Evolutionary conservation across 768 basidiomycete species (phyloP).

Genomic region (Phaeotremella skinneri): DNA sequence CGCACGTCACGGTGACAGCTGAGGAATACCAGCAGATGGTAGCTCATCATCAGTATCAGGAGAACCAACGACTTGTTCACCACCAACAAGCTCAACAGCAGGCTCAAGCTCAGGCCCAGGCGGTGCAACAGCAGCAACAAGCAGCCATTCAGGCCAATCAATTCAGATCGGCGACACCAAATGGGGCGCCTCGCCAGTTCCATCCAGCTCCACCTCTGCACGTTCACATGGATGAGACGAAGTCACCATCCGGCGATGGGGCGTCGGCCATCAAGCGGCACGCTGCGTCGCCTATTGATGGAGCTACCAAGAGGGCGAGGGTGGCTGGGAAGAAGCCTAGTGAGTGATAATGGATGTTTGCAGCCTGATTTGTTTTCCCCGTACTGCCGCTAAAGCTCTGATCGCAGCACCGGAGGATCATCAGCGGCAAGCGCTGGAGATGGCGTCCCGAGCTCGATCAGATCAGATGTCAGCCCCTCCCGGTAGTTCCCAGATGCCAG

Average conservation of each 20-base stretch:
- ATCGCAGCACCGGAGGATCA: slow-evolving; percentile 27
- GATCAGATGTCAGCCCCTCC: neutral
- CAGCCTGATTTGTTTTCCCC: neutral
- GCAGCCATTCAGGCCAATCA: neutral
- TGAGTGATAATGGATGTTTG: slow-evolving; percentile 10
- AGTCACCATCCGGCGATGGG: slow-evolving; percentile 2
- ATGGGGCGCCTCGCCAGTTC: neutral
- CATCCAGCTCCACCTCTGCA: neutral
- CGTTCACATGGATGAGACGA: neutral
- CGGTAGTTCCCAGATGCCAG: neutral
- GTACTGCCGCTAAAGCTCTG: neutral
- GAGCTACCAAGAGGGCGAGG: slow-evolving; percentile 13
- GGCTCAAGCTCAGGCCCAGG: neutral
- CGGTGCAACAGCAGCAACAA: neutral
- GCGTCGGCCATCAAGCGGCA: slow-evolving; percentile 17
- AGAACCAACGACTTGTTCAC: slow-evolving; percentile 4
- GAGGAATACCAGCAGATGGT: slow-evolving; percentile 18
- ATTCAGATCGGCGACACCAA: neutral
- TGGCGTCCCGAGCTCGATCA: slow-evolving; percentile 7
- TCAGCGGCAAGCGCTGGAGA: slow-evolving; percentile 27
- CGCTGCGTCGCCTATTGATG: slow-evolving; percentile 12
- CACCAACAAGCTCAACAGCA: slow-evolving; percentile 7
- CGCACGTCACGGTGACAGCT: slow-evolving; percentile 2
- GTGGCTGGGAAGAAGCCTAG: slow-evolving; percentile 24
- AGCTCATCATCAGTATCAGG: slow-evolving; percentile 10